Evolutionary conservation across 2,329 filamentous ascomycete species (phyloP).

Genomic region (Trichoderma lentiforme): DNA sequence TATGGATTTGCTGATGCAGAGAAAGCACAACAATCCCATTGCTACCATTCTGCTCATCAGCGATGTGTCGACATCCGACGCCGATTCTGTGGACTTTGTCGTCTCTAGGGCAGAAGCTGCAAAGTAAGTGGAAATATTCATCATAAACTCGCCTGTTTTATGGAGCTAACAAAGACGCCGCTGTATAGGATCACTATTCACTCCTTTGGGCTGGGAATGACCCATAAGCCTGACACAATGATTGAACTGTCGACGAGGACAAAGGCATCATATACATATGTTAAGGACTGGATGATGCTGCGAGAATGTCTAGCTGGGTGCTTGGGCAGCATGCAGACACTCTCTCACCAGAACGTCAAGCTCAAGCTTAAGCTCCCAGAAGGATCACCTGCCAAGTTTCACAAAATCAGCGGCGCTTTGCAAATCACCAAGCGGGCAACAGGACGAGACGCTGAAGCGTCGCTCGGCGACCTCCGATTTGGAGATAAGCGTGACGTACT

Average conservation of each 20-base stretch:
- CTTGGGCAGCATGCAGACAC: conserved; percentile 83
- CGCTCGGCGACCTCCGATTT: conserved; percentile 86
- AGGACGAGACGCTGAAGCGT: conserved; percentile 88
- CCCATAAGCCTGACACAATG: conserved; percentile 98
- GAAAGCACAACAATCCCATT: conserved; percentile 91
- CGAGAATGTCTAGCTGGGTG: conserved; percentile 94
- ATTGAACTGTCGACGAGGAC: conserved; percentile 93
- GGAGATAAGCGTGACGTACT: conserved; percentile 93
- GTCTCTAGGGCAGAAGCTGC: conserved; percentile 94
- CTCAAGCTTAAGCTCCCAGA: conserved; percentile 91
- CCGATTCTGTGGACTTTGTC: conserved; percentile 95
- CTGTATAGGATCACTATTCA: conserved; percentile 77
- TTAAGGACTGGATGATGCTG: conserved; percentile 99
- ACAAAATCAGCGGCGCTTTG: conserved; percentile 94
- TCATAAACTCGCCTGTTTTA: conserved; percentile 20
- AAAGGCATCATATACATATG: conserved; percentile 95
- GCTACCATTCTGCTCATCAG: conserved; percentile 96
- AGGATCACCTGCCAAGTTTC: conserved; percentile 95
- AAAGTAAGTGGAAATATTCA: conserved; percentile 60
- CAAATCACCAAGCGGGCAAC: conserved; percentile 96
- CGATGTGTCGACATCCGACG: conserved; percentile 91
- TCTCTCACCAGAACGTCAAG: conserved; percentile 98
- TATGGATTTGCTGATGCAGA: conserved; percentile 98
- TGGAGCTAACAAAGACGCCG: conserved; percentile 13
- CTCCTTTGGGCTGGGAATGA: conserved; percentile 93